A percentile compares a stretch with the other conserved stretches of the same genome.
These are phyloP conservation scores for Fusarium sp. DNA, from an alignment of 2,329 filamentous ascomycete genomes.

Conservation along the genomic window DNA sequence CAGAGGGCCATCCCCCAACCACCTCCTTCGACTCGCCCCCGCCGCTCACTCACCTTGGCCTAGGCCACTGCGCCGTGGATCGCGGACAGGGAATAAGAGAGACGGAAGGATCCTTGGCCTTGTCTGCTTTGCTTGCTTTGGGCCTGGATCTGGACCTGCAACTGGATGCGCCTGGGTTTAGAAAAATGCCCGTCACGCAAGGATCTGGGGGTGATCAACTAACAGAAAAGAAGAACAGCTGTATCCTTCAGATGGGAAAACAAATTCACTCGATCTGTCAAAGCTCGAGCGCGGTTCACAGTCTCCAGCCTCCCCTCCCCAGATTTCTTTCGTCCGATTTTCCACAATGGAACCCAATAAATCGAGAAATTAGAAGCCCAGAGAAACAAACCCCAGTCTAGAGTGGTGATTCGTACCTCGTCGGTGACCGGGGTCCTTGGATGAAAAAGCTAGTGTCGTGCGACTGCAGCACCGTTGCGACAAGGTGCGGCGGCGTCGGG, in stretches of 20 bases:
- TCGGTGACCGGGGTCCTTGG: slow-evolving; percentile 32
- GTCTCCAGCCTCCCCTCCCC: slow-evolving; percentile 18
- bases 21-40: slow-evolving; percentile 8
- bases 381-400: not conserved
- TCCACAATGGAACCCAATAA: not conserved
- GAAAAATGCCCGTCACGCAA: slow-evolving; percentile 8
- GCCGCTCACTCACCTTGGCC: not conserved
- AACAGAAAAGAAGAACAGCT: slow-evolving; percentile 7
- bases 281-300: slow-evolving; percentile 24
- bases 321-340: not conserved
- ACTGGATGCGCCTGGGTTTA: not conserved
- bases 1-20: slow-evolving; percentile 12
- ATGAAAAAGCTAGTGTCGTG: slow-evolving; percentile 30
- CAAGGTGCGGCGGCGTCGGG: slow-evolving; percentile 29
- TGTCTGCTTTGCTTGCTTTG: not conserved
- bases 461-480: slow-evolving; percentile 43
- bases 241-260: not conserved
- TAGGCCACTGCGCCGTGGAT: slow-evolving; percentile 35
- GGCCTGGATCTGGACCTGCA: slow-evolving; percentile 11
- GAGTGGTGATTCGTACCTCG: slow-evolving; percentile 38
- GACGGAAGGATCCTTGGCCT: not conserved
- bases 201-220: slow-evolving; percentile 15
- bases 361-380: not conserved
- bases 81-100: slow-evolving; percentile 24
- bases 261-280: not conserved